Evolutionary conservation across 2,329 filamentous ascomycete species (phyloP).

Genomic region (Paraphoma sp.): DNA sequence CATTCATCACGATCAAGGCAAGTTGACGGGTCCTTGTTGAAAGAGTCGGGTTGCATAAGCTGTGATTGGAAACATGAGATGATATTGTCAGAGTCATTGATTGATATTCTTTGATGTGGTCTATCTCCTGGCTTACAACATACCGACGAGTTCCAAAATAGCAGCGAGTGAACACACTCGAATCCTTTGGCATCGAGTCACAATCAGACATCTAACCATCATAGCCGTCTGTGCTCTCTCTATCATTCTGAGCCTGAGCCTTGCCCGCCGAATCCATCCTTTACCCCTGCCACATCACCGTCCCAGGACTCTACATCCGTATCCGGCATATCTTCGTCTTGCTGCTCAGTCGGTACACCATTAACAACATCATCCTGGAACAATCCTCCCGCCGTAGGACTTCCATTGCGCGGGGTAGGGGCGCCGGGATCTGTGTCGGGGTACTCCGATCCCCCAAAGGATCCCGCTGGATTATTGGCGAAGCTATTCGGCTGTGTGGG

Average conservation of each 20-base stretch:
- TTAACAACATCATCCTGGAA: neutral
- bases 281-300: neutral
- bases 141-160: too few relatives aligned
- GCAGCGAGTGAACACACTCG: too few relatives aligned
- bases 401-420: neutral
- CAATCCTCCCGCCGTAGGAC: neutral
- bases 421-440: neutral
- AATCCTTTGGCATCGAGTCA: too few relatives aligned
- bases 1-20: too few relatives aligned
- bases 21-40: too few relatives aligned
- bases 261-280: neutral
- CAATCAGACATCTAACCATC: too few relatives aligned
- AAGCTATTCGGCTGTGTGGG: neutral
- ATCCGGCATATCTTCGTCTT: constrained; percentile 7
- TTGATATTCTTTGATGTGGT: too few relatives aligned
- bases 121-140: too few relatives aligned
- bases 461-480: neutral
- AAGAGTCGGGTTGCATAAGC: too few relatives aligned
- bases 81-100: too few relatives aligned
- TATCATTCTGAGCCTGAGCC: neutral
- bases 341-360: neutral
- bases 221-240: neutral
- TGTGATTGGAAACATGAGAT: too few relatives aligned
- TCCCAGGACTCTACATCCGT: constrained; percentile 4
- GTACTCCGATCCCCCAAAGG: neutral